These are phyloP conservation scores for Passiflora organensis DNA, from an alignment of 345 rosid species.

Conservation along the genomic window DNA sequence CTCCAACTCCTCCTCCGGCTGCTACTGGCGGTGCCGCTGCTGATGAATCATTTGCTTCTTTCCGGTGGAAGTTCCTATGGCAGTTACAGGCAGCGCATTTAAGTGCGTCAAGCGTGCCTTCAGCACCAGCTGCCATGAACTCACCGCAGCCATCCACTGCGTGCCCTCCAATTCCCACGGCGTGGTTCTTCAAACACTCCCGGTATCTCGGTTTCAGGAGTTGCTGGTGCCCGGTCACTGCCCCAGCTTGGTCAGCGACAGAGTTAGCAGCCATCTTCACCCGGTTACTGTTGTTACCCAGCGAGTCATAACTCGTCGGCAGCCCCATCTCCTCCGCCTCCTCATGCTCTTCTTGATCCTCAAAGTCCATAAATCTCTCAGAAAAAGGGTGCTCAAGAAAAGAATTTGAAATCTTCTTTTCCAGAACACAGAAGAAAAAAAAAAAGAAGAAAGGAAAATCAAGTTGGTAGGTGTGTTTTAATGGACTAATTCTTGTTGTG, in stretches of 20 bases:
- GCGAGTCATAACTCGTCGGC: constrained; percentile 39
- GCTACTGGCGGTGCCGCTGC: constrained; percentile 10
- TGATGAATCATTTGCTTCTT: constrained; percentile 14
- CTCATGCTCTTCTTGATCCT: constrained; percentile 50
- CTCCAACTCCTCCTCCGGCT: constrained; percentile 17
- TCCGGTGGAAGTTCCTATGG: constrained; percentile 25
- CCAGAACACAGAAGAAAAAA: neutral
- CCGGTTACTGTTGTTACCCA: constrained; percentile 27
- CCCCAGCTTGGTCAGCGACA: constrained; percentile 5
- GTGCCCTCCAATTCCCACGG: constrained; percentile 23
- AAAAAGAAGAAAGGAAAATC: neutral
- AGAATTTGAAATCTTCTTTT: neutral
- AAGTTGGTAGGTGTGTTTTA: neutral
- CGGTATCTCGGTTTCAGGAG: constrained; percentile 13
- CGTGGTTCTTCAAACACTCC: constrained; percentile 26
- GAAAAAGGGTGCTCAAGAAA: too few relatives aligned
- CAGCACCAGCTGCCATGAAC: constrained; percentile 18
- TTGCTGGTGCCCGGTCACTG: neutral
- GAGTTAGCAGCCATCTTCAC: constrained; percentile 25
- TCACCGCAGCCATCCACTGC: constrained; percentile 26
- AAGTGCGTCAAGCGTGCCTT: constrained; percentile 19
- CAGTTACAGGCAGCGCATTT: constrained; percentile 29
- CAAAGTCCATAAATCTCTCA: constrained; percentile 37
- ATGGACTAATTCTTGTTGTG: neutral
- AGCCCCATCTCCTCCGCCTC: constrained; percentile 49